Percentiles rank a stretch among this genome's conserved stretches.
Conservation (phyloP, 2,329 filamentous ascomycete genomes). For the Cercospora sp. region DNA sequence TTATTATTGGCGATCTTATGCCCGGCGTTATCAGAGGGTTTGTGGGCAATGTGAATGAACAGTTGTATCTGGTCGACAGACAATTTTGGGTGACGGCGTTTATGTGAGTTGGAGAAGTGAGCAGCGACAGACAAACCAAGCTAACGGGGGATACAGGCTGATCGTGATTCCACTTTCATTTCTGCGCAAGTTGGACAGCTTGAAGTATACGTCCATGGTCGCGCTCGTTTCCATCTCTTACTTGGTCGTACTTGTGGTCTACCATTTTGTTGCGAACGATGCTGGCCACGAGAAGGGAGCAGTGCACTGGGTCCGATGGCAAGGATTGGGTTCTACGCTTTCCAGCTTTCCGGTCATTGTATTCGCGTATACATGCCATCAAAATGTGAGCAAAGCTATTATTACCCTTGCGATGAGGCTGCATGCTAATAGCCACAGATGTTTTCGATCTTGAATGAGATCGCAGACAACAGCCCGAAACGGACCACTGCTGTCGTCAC, state of each 20-base stretch:
- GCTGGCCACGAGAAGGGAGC: slow-evolving; percentile 70
- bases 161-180: slow-evolving; percentile 94
- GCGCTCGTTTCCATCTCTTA: slow-evolving; percentile 93
- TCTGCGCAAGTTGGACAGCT: slow-evolving; percentile 82
- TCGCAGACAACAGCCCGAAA: slow-evolving; percentile 76
- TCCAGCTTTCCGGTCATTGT: slow-evolving; percentile 92
- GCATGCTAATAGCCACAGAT: slow-evolving; percentile 59
- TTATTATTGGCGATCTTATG: slow-evolving; percentile 98
- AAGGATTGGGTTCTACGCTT: slow-evolving; percentile 73
- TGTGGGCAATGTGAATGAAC: slow-evolving; percentile 48
- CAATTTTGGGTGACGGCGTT: slow-evolving; percentile 98
- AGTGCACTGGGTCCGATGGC: slow-evolving; percentile 75
- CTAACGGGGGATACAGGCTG: slow-evolving; percentile 56
- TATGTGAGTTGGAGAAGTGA: slow-evolving; percentile 59
- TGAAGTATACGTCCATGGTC: slow-evolving; percentile 94
- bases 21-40: slow-evolving; percentile 88
- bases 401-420: neutral
- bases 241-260: slow-evolving; percentile 86
- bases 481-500: slow-evolving; percentile 77
- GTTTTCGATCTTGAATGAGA: slow-evolving; percentile 98
- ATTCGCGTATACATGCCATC: slow-evolving; percentile 99
- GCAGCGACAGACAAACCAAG: neutral
- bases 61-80: slow-evolving; percentile 77
- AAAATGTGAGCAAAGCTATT: slow-evolving; percentile 66
- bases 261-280: slow-evolving; percentile 81